Evolutionary conservation across 2,329 filamentous ascomycete genomes (phyloP).

Genomic region (Ophiostoma sp.): DNA sequence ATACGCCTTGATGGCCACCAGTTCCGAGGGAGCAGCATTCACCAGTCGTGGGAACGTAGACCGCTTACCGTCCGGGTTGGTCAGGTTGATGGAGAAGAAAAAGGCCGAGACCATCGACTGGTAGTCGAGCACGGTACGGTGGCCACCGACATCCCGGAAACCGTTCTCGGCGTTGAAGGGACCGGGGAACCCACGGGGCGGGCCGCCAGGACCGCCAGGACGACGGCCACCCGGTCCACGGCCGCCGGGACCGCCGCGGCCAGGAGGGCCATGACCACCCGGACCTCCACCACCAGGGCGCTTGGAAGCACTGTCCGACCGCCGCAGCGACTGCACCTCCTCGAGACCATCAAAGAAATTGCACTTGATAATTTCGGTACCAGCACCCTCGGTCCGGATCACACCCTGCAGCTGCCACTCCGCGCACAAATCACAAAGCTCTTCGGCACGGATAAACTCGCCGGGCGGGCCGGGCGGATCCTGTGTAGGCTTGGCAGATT

Average conservation of each 20-base stretch:
- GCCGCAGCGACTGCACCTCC: slow-evolving; percentile 24
- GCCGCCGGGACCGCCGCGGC: slow-evolving; percentile 5
- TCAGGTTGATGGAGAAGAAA: slow-evolving; percentile 25
- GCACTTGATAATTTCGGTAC: slow-evolving; percentile 27
- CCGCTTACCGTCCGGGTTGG: slow-evolving; percentile 21
- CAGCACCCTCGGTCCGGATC: slow-evolving; percentile 24
- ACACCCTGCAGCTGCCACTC: slow-evolving; percentile 25
- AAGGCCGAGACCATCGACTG: slow-evolving; percentile 26
- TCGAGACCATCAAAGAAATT: slow-evolving; percentile 25
- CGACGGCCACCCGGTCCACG: neutral
- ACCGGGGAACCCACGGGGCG: neutral
- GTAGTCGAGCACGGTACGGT: slow-evolving; percentile 25
- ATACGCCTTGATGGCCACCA: slow-evolving; percentile 19
- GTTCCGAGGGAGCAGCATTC: slow-evolving; percentile 4
- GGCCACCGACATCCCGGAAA: slow-evolving; percentile 22
- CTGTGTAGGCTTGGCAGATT: neutral
- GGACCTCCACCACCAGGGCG: slow-evolving; percentile 7
- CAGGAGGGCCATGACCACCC: neutral
- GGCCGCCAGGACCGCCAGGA: slow-evolving; percentile 17
- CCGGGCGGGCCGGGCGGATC: slow-evolving; percentile 20
- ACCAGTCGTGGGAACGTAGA: slow-evolving; percentile 16
- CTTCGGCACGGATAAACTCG: slow-evolving; percentile 20
- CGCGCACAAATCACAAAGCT: slow-evolving; percentile 25
- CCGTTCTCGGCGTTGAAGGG: slow-evolving; percentile 21
- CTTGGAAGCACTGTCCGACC: neutral